Base-by-base conservation (phyloP, 2,329 filamentous ascomycete genomes). In the Penicillium janthinellum region DNA sequence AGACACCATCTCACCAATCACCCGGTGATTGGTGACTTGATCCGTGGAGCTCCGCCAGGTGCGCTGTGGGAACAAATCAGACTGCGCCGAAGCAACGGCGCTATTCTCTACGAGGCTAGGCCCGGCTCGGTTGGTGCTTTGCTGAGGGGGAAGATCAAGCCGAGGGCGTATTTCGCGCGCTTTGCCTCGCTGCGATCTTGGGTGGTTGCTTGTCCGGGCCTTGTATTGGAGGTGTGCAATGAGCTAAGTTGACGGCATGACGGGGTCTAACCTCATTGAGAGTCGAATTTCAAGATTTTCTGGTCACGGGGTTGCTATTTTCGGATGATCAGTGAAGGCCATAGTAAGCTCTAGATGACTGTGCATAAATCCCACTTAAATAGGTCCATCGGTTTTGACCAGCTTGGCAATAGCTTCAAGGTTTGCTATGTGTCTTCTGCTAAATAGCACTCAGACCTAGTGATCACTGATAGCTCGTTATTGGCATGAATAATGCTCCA, bases 271-370 rank as follows among this genome's bases (percentile, higher is more conserved):
- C 47, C 25, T 35, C 2, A 28, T 6, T 49, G 15, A 8, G 31
- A 15, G 28, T 20, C 25, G 8, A 8, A 31, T 31, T 28, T 15
- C 31, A 49, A 20, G 5, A 10, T 49, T 20, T 51, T 15, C 20
- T 38, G 25, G 54, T 58, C 57, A 62, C 60, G 60, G 39, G 57
- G 57, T 17, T 22, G 41, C 55, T 52, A 57, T 51, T 45, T 54
- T 58, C 14, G 35, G 20, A 25, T 20, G 34, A 10, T n/a, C 7
- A 4, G 14, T 15, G 28, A 14, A 22, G 38, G 31, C 8, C 31
- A 39, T n/a, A 8, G 15, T 7, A 20, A 11, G 31, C 20, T 45
- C 5, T 11, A n/a, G 22, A 28, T 28, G 42, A 34, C 11, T 20
- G 5, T 48, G 45, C 42, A 31, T 31, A 31, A 31, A 31, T 10